Conservation (phyloP, 2,329 filamentous ascomycete genomes). For the Scedosporium apiospermum region DNA sequence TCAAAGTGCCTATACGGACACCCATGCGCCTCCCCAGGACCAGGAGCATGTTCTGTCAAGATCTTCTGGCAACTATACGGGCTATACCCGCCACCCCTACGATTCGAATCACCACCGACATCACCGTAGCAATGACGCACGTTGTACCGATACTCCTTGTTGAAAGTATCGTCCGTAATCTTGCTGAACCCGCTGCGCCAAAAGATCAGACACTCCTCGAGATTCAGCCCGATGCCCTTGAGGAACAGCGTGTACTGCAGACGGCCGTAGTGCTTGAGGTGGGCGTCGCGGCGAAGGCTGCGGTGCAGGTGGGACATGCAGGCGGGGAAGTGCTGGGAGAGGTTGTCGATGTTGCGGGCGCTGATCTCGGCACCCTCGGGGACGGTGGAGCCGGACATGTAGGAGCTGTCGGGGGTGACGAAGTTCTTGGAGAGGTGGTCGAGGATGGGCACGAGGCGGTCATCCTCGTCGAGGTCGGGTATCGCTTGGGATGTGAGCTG, state of each 20-base stretch:
- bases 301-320: conserved; percentile 92
- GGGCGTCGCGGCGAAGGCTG: conserved; percentile 74
- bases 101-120: conserved; percentile 84
- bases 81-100: conserved; percentile 77
- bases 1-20: conserved; percentile 93
- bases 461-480: conserved; percentile 90
- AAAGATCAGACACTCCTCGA: conserved; percentile 89
- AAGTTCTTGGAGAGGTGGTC: conserved; percentile 91
- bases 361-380: conserved; percentile 64
- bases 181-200: conserved; percentile 83
- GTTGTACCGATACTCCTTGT: conserved; percentile 97
- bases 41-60: conserved; percentile 77
- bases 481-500: conserved; percentile 83
- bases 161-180: conserved; percentile 88
- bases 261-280: conserved; percentile 88
- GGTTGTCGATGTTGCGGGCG: conserved; percentile 67
- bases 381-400: conserved; percentile 52
- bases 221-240: conserved; percentile 82
- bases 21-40: conserved; percentile 83
- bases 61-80: conserved; percentile 95
- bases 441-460: conserved; percentile 63
- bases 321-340: conserved; percentile 76
- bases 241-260: conserved; percentile 94
- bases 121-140: conserved; percentile 92
- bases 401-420: conserved; percentile 78